Evolutionary conservation across 805 yeast species (phyloP), one percentile per base, ranked within the genome.

Genomic region (Hanseniaspora nectarophila): DNA sequence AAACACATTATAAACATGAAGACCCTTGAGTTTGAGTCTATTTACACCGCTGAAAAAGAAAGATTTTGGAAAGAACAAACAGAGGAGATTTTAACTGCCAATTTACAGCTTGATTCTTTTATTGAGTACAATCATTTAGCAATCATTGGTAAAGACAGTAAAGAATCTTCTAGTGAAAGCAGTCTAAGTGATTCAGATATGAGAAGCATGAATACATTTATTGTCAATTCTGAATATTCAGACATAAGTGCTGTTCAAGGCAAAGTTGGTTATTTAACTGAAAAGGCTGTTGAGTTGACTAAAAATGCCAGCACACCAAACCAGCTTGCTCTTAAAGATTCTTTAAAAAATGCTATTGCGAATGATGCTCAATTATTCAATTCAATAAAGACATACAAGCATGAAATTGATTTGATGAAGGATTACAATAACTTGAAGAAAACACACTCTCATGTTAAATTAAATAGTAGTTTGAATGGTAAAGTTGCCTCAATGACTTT

Each of bases 11-110:
- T 92, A 5, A 97, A 97, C 2, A 71, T 88, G 61, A 77, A 80
- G 32, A 87, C 90, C 18, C 95, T 88, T 61, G 95, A 90, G 66
- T 79, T 84, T 59, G 77, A 86, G 50, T 85, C 95, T 56, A 71
- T 81, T 56, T 92, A 92, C 63, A 83, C 95, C 0, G 98, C 90
- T 63, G 88, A 85, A 62, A 84, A 86, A 64, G 90, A 95, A 0
- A 79, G 76, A 56, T 67, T 85, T 34, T 66, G 87, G 43, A 75
- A 97, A 60, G 73, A 70, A 40, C 88, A 86, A 60, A 73, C 80
- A 43, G 97, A 89, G 55, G 74, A 74, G 55, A 75, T 79, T 21
- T 89, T 85, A 53, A 75, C 88, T 9, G 82, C 95, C 0, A 78
- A 86, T 60, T 84, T 85, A 63, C 92, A 89, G 61, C 73, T 83